Conservation (phyloP, 2,329 filamentous ascomycete species). For the Penicillium decumbens region DNA sequence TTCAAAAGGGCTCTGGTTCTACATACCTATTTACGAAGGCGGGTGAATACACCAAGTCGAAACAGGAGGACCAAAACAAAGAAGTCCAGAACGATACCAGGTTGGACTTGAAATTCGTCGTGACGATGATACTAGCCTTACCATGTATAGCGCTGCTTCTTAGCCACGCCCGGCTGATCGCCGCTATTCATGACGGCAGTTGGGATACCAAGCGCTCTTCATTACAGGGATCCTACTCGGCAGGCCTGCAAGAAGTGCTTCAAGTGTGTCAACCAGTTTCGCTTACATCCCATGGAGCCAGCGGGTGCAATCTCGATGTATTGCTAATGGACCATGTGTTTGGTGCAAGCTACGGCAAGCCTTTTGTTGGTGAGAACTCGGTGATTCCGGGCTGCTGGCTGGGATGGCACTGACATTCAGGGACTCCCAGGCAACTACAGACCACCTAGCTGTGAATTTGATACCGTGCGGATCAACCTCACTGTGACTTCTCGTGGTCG, state of each 20-base stretch:
- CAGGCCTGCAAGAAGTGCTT: conserved; percentile 55
- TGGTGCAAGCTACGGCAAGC: conserved; percentile 66
- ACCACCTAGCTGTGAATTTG: conserved; percentile 66
- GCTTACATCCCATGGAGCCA: conserved; percentile 40
- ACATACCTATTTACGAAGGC: background rate
- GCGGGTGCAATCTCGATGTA: conserved; percentile 34
- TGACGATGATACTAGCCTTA: background rate
- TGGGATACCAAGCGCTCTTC: background rate
- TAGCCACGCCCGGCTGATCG: background rate
- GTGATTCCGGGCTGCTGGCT: background rate
- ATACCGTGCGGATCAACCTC: conserved; percentile 70
- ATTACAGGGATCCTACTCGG: background rate
- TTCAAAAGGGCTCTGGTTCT: background rate
- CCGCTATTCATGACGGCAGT: background rate
- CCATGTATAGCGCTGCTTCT: background rate
- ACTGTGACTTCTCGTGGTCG: conserved; percentile 66
- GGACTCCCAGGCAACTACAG: conserved; percentile 53
- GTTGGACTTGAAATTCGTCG: background rate
- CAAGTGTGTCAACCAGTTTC: conserved; percentile 64
- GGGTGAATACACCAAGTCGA: background rate
- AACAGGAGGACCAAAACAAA: background rate
- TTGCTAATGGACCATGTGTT: conserved; percentile 69
- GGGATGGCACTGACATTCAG: background rate
- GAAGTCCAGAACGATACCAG: background rate
- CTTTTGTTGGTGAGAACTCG: conserved; percentile 61